Evolutionary conservation across 202 grass and related monocot species (phyloP), one percentile per base, ranked within the genome.

Genomic region (Carex arenaria): DNA sequence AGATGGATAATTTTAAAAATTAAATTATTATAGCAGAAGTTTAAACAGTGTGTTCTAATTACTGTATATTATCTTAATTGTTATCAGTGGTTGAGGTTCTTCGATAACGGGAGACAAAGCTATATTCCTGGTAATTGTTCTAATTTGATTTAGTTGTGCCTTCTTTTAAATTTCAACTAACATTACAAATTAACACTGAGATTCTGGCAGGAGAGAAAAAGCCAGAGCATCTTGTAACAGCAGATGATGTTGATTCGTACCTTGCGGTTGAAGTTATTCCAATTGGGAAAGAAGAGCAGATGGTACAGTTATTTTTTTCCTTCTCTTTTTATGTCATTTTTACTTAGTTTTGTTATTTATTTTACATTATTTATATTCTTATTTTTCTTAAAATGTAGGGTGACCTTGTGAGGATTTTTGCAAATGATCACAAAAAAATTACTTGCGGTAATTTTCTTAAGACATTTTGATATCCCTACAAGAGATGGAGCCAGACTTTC

Each of bases 161-260:
- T 34, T 34, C 32, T 34, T 34, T 6, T 45, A 9, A 9, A 45
- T 40, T 34, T 34, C 7, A 40, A 40, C 34, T 4, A 38, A 68
- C 34, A 40, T 49, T 74, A 72, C 67, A 61, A 22, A 31, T 82
- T 23, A 36, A 67, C 17, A 73, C 45, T 70, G 52, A 68, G 17
- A 67, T 82, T 81, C 17, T 18, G 14, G 3, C 61, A 87, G 86
- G 86, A 28, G 80, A 64, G 75, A 79, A 67, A 42, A 60, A 61
- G 53, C 11, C 47, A 78, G 47, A 14, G 52, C 76, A 87, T 83
- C 64, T 87, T 42, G 86, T 87, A 26, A 87, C 86, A 77, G 86
- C 86, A 63, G 86, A 87, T 70, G 86, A 87, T 78, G 72, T 87
- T 42, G 86, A 87, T 79, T 87, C 72, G 32, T 79, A 70, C 75